These are phyloP conservation scores for Calocybe gambosa DNA, from an alignment of 1,284 basidiomycete species.

Conservation along the genomic window DNA sequence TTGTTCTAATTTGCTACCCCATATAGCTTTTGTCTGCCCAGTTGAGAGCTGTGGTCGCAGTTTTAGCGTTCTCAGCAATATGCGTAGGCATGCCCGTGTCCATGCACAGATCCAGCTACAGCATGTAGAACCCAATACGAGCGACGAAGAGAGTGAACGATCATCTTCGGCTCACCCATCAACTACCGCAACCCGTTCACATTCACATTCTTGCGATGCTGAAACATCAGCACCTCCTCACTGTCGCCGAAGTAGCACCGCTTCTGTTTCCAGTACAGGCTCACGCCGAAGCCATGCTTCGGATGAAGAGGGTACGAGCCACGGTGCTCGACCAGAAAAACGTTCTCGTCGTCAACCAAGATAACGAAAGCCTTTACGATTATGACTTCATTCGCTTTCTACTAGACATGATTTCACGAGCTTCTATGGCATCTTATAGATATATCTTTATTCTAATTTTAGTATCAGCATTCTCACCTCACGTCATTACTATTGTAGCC, in stretches of 20 bases:
- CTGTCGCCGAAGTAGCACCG: constrained; percentile 30
- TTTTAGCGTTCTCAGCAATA: constrained; percentile 83
- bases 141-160: constrained; percentile 39
- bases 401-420: background rate
- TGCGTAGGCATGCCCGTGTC: constrained; percentile 76
- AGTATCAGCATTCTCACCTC: constrained; percentile 3
- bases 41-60: constrained; percentile 70
- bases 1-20: constrained; percentile 13
- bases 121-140: constrained; percentile 31
- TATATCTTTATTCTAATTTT: constrained; percentile 13
- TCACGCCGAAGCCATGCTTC: constrained; percentile 32
- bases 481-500: background rate
- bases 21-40: constrained; percentile 68
- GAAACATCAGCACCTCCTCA: constrained; percentile 15
- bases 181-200: constrained; percentile 8
- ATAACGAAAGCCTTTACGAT: constrained; percentile 11
- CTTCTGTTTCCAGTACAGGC: constrained; percentile 34
- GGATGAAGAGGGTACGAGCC: constrained; percentile 24
- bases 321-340: constrained; percentile 25
- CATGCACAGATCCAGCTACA: constrained; percentile 40
- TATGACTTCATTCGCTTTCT: background rate
- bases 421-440: background rate
- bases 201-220: constrained; percentile 13
- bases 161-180: constrained; percentile 21
- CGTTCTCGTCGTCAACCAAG: constrained; percentile 23